Conservation (phyloP, 495 filamentous ascomycete species). For the Penicillium longicatenatum region DNA sequence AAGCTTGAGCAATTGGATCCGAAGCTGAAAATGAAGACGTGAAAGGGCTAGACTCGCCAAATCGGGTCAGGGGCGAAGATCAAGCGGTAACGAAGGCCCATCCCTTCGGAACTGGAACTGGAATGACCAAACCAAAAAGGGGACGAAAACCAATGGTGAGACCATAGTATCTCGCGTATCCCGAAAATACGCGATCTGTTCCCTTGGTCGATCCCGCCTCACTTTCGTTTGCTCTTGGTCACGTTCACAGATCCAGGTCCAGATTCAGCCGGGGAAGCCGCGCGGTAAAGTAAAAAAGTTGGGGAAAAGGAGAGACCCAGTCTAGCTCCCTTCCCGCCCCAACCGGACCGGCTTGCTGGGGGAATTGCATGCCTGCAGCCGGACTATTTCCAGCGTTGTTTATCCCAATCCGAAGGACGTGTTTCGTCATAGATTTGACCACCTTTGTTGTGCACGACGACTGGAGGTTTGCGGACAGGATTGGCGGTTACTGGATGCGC, state of each 20-base stretch:
- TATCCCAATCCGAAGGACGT: conserved; percentile 50
- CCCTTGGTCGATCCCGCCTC: conserved; percentile 30
- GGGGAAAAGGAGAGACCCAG: background rate
- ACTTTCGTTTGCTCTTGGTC: conserved; percentile 27
- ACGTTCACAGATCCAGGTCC: background rate
- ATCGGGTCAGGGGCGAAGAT: conserved; percentile 21
- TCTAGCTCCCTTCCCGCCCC: background rate
- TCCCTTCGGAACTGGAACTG: conserved; percentile 10
- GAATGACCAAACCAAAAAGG: conserved; percentile 5
- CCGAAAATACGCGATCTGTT: background rate
- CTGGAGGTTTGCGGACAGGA: conserved; percentile 39
- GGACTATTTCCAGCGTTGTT: conserved; percentile 51
- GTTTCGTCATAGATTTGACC: conserved; percentile 52
- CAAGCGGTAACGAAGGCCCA: conserved; percentile 20
- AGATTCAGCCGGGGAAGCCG: conserved; percentile 24
- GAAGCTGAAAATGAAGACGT: conserved; percentile 7
- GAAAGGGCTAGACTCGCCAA: conserved; percentile 7
- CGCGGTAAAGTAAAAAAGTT: conserved; percentile 28
- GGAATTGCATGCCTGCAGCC: background rate
- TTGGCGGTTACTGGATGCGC: conserved; percentile 21
- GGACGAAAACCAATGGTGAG: background rate
- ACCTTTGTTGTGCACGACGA: conserved; percentile 48
- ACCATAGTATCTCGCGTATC: conserved; percentile 1
- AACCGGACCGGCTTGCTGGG: conserved; percentile 8
- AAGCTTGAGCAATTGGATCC: conserved; percentile 3